Base-by-base conservation (phyloP, 306 rosid genomes). In the Quercus robur region DNA sequence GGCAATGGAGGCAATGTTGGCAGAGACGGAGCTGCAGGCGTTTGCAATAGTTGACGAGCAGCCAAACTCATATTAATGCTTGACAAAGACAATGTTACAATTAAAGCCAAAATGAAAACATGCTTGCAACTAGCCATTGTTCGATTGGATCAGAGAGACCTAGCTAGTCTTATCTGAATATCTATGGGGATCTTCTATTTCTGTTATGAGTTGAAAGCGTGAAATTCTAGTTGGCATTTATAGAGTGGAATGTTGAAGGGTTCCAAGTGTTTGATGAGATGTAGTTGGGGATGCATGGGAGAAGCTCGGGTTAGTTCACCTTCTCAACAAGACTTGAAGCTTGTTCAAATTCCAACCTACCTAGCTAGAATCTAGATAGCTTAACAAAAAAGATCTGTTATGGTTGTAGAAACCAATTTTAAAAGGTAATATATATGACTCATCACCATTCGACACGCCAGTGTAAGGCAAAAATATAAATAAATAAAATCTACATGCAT, bases 1-100 rank as follows among this genome's bases (percentile, higher is more conserved):
- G 81, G 81, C 54, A 78, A 25, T 1, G 81, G 81, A 6, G 82
- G 81, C 59, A 77, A 46, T 18, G 86, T 81, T 3, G 64, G 82
- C 55, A 58, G 54, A 5, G 82, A 38, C 75, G 85, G 81, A 81
- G 83, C 51, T 25, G 78, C 73, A 0, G 75, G 69, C 9, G 87
- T 71, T 28, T 81, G 79, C 44, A 86, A 41, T 19, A 86, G 81
- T 57, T 51, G 74, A 38, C 89, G 75, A 66, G 77, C 75, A 1
- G 74, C 89, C 3, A 77, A 20, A 77, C 77, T 80, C 70, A 64
- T 70, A 31, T 51, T 44, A 66, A 77, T 46, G 79, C 87, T 63
- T 63, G 89, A 81, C 66, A 73, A 33, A 3, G 57, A 73, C 38
- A 79, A 14, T 5, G 68, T 13, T 35, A 79, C 55, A 7, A 73